A percentile compares a stretch with the other conserved stretches of the same genome.
These are phyloP conservation scores for Camellia oleifera DNA, from an alignment of 179 eudicot genomes.

Conservation along the genomic window DNA sequence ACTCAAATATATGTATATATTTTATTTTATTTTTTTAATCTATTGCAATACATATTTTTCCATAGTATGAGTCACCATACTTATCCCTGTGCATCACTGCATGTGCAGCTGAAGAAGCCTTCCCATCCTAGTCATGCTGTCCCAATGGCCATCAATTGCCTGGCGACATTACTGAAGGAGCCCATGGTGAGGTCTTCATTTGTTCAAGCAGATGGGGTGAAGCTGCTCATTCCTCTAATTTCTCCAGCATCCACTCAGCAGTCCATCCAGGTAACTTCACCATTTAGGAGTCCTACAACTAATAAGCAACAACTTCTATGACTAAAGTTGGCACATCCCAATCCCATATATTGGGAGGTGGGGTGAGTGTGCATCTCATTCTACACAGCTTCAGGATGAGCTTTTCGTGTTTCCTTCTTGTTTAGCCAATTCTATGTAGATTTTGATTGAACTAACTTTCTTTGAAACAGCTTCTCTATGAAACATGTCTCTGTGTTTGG, in stretches of 20 bases:
- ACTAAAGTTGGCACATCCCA: slow-evolving; percentile 3
- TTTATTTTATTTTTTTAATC: no score
- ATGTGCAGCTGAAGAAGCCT: slow-evolving; percentile 83
- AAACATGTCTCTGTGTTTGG: slow-evolving; percentile 95
- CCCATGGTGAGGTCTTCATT: slow-evolving; percentile 83
- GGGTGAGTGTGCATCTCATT: neutral
- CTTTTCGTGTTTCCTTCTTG: slow-evolving; percentile 2
- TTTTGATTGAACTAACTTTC: slow-evolving; percentile 7
- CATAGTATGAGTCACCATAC: no score
- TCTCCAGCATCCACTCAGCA: slow-evolving; percentile 91
- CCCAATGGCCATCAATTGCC: slow-evolving; percentile 71
- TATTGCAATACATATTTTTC: neutral
- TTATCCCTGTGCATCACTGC: slow-evolving; percentile 7
- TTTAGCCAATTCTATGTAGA: neutral
- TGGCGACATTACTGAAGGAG: slow-evolving; percentile 83
- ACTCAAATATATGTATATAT: neutral
- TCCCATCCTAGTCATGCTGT: slow-evolving; percentile 78
- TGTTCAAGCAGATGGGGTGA: slow-evolving; percentile 95
- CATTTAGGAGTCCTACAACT: neutral
- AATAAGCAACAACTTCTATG: neutral
- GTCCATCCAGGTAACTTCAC: slow-evolving; percentile 68
- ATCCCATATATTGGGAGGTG: neutral
- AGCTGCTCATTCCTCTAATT: slow-evolving; percentile 84
- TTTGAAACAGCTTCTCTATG: slow-evolving; percentile 82
- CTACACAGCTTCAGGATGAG: slow-evolving; percentile 1